Percentiles rank a stretch among this genome's conserved stretches.
Evolutionary conservation across 805 yeast species (phyloP).

Genomic region (Komagataella pseudopastoris): DNA sequence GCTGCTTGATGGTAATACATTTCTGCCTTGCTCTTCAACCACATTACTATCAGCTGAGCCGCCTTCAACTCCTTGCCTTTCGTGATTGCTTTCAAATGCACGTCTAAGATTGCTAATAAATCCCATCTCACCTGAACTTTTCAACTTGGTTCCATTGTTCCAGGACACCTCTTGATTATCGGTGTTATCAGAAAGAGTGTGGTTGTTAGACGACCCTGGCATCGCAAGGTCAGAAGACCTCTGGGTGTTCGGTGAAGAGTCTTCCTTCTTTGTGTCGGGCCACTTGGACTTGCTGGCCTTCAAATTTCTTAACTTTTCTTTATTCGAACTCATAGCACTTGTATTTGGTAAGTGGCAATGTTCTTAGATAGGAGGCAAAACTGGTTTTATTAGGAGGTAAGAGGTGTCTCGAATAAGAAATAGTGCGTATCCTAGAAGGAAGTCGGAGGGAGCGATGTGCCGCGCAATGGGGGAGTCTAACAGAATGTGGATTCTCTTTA

Average conservation of each 20-base stretch:
- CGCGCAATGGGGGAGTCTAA: not conserved
- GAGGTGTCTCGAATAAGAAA: not conserved
- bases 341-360: not conserved
- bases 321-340: not conserved
- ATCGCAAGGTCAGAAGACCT: not conserved
- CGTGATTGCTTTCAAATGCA: slow-evolving; percentile 5
- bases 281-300: not conserved
- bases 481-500: not conserved
- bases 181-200: not conserved
- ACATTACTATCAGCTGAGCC: slow-evolving; percentile 12
- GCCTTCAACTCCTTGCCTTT: slow-evolving; percentile 6
- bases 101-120: not conserved
- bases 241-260: not conserved
- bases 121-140: not conserved
- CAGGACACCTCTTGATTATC: not conserved
- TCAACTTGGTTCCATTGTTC: not conserved
- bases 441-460: not conserved
- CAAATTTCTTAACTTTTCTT: not conserved
- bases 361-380: not conserved
- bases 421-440: not conserved
- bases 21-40: slow-evolving; percentile 10
- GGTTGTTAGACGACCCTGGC: not conserved
- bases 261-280: not conserved
- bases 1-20: not conserved
- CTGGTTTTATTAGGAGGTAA: not conserved